phyloP scores from a whole-genome alignment of 139 green algal genomes.

The Eudorina sp. region DNA sequence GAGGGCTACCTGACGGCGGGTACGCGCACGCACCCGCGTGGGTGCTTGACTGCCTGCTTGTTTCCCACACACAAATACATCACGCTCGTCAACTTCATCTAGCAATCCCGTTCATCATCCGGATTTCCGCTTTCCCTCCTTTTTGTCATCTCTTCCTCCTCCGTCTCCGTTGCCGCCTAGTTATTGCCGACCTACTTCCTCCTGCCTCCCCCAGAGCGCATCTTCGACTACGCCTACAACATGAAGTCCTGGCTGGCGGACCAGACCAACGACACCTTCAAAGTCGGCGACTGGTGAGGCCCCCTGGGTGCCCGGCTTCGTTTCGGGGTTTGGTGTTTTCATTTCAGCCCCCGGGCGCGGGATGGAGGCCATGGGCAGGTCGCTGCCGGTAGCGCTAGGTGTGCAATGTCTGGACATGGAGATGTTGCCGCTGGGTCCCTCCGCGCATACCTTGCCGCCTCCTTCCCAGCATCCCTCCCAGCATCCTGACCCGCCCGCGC shows the following conservation, averaged over 20 bases:
- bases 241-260: conserved; percentile 59
- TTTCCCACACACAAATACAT: too few species aligned
- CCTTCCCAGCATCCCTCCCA: too few species aligned
- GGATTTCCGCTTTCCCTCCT: background rate
- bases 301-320: too few species aligned
- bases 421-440: too few species aligned
- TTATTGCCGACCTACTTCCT: background rate
- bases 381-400: too few species aligned
- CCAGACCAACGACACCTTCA: conserved; percentile 60
- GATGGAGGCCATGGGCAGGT: too few species aligned
- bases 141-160: background rate
- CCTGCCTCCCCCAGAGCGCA: conserved; percentile 49
- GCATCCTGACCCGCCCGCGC: too few species aligned
- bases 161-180: background rate
- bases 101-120: background rate
- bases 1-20: conserved; percentile 50
- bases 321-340: too few species aligned
- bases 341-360: too few species aligned
- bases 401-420: too few species aligned
- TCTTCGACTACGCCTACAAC: conserved; percentile 73
- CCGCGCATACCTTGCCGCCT: too few species aligned
- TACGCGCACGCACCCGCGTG: background rate
- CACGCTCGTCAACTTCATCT: background rate
- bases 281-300: conserved; percentile 58
- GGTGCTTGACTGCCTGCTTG: background rate